A percentile compares a stretch with the other conserved stretches of the same genome.
Evolutionary conservation across 148 eudicot genomes (phyloP).

Genomic region (Mesembryanthemum crystallinum): DNA sequence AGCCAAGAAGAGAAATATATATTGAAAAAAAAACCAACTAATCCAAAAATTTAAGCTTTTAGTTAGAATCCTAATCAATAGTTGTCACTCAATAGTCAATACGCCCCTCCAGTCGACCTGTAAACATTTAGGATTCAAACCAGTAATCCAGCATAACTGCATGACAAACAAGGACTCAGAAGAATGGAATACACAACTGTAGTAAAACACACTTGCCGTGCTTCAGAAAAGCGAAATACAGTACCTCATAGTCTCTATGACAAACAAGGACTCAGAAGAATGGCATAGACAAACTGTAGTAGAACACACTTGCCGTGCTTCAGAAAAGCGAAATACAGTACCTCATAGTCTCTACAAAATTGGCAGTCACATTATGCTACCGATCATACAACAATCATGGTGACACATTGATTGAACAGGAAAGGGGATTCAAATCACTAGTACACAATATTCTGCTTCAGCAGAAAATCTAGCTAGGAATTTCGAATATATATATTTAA

Average conservation of each 20-base stretch:
- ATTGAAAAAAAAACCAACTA: too few relatives aligned
- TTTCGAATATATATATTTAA: constrained; percentile 21
- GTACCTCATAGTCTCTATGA: constrained; percentile 19
- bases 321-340: constrained; percentile 19
- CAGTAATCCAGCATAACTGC: not conserved
- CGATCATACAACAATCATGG: constrained; percentile 31
- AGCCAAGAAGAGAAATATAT: too few relatives aligned
- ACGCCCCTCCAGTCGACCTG: too few relatives aligned
- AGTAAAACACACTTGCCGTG: constrained; percentile 10
- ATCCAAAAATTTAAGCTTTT: too few relatives aligned
- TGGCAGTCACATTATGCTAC: constrained; percentile 26
- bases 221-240: constrained; percentile 25
- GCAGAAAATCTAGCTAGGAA: constrained; percentile 24
- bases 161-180: not conserved
- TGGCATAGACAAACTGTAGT: not conserved
- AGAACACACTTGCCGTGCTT: constrained; percentile 18
- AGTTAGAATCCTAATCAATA: too few relatives aligned
- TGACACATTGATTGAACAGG: constrained; percentile 18
- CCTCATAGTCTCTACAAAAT: constrained; percentile 32
- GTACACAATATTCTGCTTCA: constrained; percentile 13
- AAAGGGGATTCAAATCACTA: not conserved
- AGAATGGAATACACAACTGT: not conserved
- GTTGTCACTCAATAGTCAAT: too few relatives aligned
- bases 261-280: not conserved
- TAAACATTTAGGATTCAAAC: not conserved